These are phyloP conservation scores for Periconia sp. DNA, from an alignment of 2,329 filamentous ascomycete species.

Conservation along the genomic window DNA sequence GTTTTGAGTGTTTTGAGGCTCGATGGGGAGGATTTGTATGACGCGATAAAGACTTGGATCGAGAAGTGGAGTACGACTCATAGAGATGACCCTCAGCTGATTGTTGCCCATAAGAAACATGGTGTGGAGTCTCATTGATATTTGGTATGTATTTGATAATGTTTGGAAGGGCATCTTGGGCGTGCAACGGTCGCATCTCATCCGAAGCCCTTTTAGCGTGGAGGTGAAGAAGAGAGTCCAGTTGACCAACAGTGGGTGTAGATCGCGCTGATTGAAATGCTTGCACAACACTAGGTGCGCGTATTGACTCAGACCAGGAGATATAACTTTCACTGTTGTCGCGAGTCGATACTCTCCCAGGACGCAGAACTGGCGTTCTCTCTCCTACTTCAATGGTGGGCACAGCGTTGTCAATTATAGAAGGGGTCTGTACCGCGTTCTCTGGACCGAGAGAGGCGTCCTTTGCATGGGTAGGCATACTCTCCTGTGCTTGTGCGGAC, in stretches of 20 bases:
- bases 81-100: constrained; percentile 15
- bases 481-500: constrained; percentile 26
- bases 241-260: constrained; percentile 12
- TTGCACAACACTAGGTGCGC: constrained; percentile 17
- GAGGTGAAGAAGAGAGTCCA: constrained; percentile 4
- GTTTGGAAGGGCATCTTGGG: constrained; percentile 9
- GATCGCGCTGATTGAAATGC: constrained; percentile 8
- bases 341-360: constrained; percentile 4
- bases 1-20: constrained; percentile 6
- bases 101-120: constrained; percentile 19
- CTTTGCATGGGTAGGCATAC: constrained; percentile 22
- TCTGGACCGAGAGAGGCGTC: constrained; percentile 4
- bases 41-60: constrained; percentile 20
- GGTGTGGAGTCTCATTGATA: constrained; percentile 12
- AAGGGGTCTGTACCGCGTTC: constrained; percentile 9
- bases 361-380: neutral
- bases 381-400: constrained; percentile 28
- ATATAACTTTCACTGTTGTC: constrained; percentile 39
- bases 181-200: constrained; percentile 6
- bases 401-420: constrained; percentile 17
- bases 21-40: constrained; percentile 16
- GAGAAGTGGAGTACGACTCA: constrained; percentile 28
- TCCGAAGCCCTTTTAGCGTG: constrained; percentile 1
- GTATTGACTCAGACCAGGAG: constrained; percentile 48
- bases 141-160: constrained; percentile 7